These are phyloP conservation scores for Trypanosoma brucei DNA, from an alignment of 208 protist genomes.

Conservation along the genomic window DNA sequence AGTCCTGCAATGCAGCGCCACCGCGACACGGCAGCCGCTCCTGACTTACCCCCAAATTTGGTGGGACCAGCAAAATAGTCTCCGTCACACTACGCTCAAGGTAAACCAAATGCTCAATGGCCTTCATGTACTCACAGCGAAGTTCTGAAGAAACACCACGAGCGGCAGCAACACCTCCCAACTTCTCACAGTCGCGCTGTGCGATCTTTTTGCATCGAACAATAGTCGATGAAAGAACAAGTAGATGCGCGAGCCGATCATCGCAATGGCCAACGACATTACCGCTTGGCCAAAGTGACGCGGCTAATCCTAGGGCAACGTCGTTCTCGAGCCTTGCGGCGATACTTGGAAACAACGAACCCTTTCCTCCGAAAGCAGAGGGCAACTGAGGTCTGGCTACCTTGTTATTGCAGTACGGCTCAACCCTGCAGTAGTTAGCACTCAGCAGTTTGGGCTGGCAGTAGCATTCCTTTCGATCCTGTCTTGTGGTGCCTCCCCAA, in stretches of 20 bases:
- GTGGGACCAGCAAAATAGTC: background rate
- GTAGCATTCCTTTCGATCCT: no score
- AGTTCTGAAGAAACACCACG: slow-evolving; percentile 7
- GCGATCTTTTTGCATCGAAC: slow-evolving; percentile 2
- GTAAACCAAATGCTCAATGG: slow-evolving; percentile 14
- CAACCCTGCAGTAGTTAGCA: background rate
- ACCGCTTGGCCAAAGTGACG: slow-evolving; percentile 19
- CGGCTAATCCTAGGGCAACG: slow-evolving; percentile 16
- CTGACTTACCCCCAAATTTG: background rate
- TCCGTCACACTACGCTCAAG: slow-evolving; percentile 10
- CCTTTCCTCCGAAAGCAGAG: background rate
- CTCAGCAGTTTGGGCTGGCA: background rate
- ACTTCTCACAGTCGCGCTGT: background rate
- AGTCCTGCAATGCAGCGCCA: background rate
- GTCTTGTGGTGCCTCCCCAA: no score
- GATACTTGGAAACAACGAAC: slow-evolving; percentile 20
- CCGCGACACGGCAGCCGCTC: background rate
- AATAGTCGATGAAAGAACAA: slow-evolving; percentile 17
- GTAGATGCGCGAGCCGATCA: slow-evolving; percentile 19
- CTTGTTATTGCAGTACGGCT: background rate
- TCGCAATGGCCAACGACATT: slow-evolving; percentile 24
- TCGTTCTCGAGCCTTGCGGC: slow-evolving; percentile 24
- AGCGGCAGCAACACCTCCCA: background rate
- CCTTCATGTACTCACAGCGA: slow-evolving; percentile 15
- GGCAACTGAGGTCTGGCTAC: background rate